These are phyloP conservation scores for Cordyceps tenuipes DNA, from an alignment of 2,329 filamentous ascomycete genomes.

Conservation along the genomic window DNA sequence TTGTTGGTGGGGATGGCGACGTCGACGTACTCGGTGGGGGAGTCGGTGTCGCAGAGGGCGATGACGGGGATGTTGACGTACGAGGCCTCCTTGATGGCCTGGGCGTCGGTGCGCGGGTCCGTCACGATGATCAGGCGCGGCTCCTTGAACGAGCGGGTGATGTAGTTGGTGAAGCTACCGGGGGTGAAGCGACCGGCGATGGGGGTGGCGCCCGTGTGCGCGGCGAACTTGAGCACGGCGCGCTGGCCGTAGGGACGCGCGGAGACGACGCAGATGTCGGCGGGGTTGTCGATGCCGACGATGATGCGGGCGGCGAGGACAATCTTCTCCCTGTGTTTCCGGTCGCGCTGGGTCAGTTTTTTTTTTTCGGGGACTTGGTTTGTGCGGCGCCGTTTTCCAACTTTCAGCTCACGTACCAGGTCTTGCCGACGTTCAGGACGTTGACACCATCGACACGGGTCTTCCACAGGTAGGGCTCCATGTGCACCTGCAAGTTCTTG, in stretches of 20 bases:
- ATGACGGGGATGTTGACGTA: slow-evolving; percentile 99
- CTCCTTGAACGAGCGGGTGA: slow-evolving; percentile 99
- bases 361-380: neutral
- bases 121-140: slow-evolving; percentile 98
- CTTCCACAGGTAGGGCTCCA: slow-evolving; percentile 99
- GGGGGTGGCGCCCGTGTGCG: slow-evolving; percentile 94
- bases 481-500: slow-evolving; percentile 99
- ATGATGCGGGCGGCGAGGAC: slow-evolving; percentile 98
- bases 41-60: slow-evolving; percentile 97
- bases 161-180: slow-evolving; percentile 99
- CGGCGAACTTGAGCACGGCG: slow-evolving; percentile 98
- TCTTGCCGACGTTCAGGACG: slow-evolving; percentile 99
- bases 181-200: slow-evolving; percentile 99
- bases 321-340: slow-evolving; percentile 83
- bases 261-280: slow-evolving; percentile 98
- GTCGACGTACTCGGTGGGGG: slow-evolving; percentile 98
- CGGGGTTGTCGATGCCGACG: slow-evolving; percentile 97
- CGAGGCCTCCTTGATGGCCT: slow-evolving; percentile 99
- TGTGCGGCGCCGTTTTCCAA: neutral
- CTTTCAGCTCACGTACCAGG: slow-evolving; percentile 56
- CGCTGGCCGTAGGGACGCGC: slow-evolving; percentile 99
- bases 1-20: slow-evolving; percentile 99
- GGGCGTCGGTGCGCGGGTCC: slow-evolving; percentile 97
- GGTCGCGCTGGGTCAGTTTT: slow-evolving; percentile 14
- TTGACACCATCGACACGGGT: slow-evolving; percentile 97